Evolutionary conservation across 495 filamentous ascomycete genomes (phyloP), one percentile per base, ranked within the genome.

Genomic region (Aspergillus indologenus): DNA sequence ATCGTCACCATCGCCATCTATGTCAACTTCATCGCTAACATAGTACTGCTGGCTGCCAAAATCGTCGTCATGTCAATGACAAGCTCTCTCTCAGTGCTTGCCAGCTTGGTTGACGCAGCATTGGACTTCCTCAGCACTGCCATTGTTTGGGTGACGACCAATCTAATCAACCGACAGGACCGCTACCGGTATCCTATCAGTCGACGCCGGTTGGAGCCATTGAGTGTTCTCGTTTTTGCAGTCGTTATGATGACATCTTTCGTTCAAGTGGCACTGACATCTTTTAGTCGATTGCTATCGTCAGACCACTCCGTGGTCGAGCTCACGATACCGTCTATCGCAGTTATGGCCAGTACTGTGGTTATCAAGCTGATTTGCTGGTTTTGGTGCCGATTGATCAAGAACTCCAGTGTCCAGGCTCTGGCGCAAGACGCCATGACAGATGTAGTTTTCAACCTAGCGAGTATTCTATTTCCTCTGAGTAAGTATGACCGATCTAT

Each of bases 161-260:
- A 74, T 54, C 77, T 94, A 55, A 93, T 94, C 60, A 82, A 81
- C 48, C 81, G 81, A 45, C 85, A 87, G 55, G 90, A 96, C 63
- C 85, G 85, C 53, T 90, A 91, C 62, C 77, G 80, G n/a, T 96
- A 93, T 67, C 92, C 92, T 0, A 85, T 95, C 24, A 91, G 89
- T 22, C 80, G 92, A 7, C 87, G 84, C 2, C 76, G 87, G 19
- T 80, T 97, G 29, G 90, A 92, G 61, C 89, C 90, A 0, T 62
- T 93, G n/a, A 89, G 88, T 42, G 83, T 93, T 8, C 78, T 93
- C 11, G 83, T 93, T 53, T 93, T 92, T 71, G 87, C 87, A 0
- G 81, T 93, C 17, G 85, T 93, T 45, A 93, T 93, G 86, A 85
- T 96, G 44, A 92, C 88, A 2, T 90, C 90, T 0, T 96, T 97